Evolutionary conservation across 352 stramenopile species (phyloP).

Genomic region (Phytophthora ramorum): DNA sequence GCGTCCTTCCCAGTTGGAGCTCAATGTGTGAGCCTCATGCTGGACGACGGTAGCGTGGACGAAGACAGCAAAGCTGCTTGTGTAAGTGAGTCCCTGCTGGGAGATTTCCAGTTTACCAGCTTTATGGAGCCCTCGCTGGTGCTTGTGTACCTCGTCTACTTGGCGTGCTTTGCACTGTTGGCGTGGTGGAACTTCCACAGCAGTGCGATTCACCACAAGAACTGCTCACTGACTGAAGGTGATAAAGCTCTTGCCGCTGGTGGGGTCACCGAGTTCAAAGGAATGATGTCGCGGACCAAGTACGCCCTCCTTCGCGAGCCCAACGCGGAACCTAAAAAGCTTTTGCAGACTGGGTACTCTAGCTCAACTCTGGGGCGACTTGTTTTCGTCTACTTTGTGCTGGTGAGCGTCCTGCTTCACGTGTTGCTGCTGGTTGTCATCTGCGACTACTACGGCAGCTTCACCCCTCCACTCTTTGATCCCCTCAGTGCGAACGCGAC

Average conservation of each 20-base stretch:
- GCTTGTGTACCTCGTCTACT: slow-evolving; percentile 32
- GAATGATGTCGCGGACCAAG: slow-evolving; percentile 6
- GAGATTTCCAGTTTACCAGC: slow-evolving; percentile 34
- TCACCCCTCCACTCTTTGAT: slow-evolving; percentile 36
- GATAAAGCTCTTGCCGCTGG: slow-evolving; percentile 3
- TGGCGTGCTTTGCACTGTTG: slow-evolving; percentile 28
- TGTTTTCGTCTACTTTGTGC: slow-evolving; percentile 37
- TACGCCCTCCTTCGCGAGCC: slow-evolving; percentile 23
- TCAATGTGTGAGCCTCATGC: slow-evolving; percentile 40
- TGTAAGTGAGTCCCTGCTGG: slow-evolving; percentile 3
- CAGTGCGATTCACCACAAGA: slow-evolving; percentile 14
- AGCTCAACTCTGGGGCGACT: slow-evolving; percentile 16
- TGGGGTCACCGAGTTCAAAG: slow-evolving; percentile 18
- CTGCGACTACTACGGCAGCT: slow-evolving; percentile 46
- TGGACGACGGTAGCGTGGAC: slow-evolving; percentile 24
- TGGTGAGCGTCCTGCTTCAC: slow-evolving; percentile 27
- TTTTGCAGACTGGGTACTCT: slow-evolving; percentile 38
- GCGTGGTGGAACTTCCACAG: slow-evolving; percentile 23
- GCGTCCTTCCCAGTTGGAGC: slow-evolving; percentile 54
- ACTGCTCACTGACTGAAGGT: slow-evolving; percentile 25
- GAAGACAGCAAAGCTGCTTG: slow-evolving; percentile 18
- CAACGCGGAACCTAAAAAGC: background rate
- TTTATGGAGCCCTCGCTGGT: slow-evolving; percentile 26
- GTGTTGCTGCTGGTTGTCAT: slow-evolving; percentile 42
- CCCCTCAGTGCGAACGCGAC: slow-evolving; percentile 28